Conservation (phyloP, 345 rosid species). For the Murraya koenigii region DNA sequence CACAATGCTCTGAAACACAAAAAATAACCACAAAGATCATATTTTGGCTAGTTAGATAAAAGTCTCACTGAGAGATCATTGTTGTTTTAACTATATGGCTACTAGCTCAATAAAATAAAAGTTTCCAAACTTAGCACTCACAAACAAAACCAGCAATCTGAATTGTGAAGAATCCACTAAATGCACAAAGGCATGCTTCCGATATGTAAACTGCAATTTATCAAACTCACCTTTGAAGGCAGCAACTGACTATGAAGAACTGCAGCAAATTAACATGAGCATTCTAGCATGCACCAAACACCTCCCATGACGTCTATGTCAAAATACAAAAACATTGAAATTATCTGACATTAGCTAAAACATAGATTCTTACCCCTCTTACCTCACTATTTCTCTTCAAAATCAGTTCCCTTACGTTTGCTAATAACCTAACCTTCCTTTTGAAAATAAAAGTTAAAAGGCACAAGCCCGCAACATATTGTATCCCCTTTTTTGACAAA, state of each 20-base stretch:
- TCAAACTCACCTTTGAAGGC: neutral
- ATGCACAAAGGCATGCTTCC: neutral
- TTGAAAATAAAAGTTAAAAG: neutral
- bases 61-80: neutral
- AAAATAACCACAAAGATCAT: neutral
- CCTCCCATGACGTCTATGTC: neutral
- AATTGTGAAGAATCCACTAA: neutral
- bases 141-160: neutral
- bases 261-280: neutral
- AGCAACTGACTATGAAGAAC: neutral
- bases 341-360: neutral
- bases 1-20: constrained; percentile 6
- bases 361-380: neutral
- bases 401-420: neutral
- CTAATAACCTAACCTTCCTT: neutral
- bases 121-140: neutral
- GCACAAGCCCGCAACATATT: neutral
- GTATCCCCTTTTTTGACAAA: neutral
- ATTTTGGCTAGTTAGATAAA: neutral
- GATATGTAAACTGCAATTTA: neutral
- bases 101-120: neutral
- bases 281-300: neutral
- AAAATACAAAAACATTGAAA: neutral
- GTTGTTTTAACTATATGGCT: neutral
- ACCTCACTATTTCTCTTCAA: neutral